Evolutionary conservation across 2,329 filamentous ascomycete species (phyloP).

Genomic region (Penicillium sp.): DNA sequence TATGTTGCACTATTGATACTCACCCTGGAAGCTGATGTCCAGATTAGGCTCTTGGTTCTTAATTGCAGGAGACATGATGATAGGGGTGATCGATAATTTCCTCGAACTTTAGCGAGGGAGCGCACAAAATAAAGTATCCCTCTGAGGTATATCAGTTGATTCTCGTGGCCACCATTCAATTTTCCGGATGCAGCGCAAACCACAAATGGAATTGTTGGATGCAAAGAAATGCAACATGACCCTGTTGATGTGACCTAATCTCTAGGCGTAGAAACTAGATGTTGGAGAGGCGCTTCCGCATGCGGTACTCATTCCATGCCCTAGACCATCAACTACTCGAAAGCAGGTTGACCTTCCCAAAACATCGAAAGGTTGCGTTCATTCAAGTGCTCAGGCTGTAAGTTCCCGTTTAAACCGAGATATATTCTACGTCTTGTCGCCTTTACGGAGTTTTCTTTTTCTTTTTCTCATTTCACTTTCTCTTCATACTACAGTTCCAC

Average conservation of each 20-base stretch:
- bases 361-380: background rate
- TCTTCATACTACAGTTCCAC: background rate
- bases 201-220: background rate
- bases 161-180: background rate
- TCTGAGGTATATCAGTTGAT: background rate
- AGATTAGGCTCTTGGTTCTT: conserved; percentile 41
- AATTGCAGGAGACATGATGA: conserved; percentile 23
- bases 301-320: conserved; percentile 7
- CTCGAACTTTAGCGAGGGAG: background rate
- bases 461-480: background rate
- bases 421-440: background rate
- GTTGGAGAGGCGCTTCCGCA: conserved; percentile 10
- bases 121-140: background rate
- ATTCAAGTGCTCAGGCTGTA: background rate
- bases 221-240: conserved; percentile 13
- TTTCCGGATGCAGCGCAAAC: background rate
- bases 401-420: background rate
- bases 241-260: conserved; percentile 5
- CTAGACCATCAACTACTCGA: background rate
- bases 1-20: background rate
- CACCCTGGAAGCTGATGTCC: conserved; percentile 30
- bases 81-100: background rate
- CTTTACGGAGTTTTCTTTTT: no score
- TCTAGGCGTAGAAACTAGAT: background rate
- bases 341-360: background rate